A percentile compares a stretch with the other conserved stretches of the same genome.
These are phyloP conservation scores for Eucalyptus erythrocorys DNA, from an alignment of 345 rosid species.

Conservation along the genomic window DNA sequence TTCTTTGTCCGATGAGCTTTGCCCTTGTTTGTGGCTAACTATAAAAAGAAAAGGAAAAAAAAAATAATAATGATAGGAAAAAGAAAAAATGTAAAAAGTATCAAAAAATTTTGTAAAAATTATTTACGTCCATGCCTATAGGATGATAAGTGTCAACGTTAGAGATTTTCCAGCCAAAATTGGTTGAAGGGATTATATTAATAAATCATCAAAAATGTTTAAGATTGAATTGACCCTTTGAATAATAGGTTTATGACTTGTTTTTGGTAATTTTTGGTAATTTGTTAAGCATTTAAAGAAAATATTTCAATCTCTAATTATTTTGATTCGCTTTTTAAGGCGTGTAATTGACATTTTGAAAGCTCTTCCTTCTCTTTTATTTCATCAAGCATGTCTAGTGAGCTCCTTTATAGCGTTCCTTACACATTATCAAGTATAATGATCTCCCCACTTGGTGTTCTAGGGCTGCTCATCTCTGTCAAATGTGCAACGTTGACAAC, in stretches of 20 bases:
- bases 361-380: not conserved
- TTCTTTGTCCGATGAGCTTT: accelerated
- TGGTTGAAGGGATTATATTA: not conserved
- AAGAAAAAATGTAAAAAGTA: too few species aligned
- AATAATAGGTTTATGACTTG: not conserved
- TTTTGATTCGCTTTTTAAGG: not conserved
- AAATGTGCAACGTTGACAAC: not conserved
- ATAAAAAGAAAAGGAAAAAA: not conserved
- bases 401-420: not conserved
- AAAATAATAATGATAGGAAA: too few species aligned
- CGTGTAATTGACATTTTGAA: not conserved
- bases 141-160: not conserved
- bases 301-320: not conserved
- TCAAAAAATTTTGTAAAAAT: too few species aligned
- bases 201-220: not conserved
- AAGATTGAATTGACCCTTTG: not conserved
- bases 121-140: accelerated
- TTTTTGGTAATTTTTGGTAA: not conserved
- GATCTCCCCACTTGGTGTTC: not conserved
- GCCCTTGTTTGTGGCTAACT: not conserved
- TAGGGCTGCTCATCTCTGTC: not conserved
- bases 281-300: not conserved
- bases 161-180: not conserved
- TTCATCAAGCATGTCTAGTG: not conserved
- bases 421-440: not conserved